These are phyloP conservation scores for Pueraria montana DNA, from an alignment of 306 rosid genomes.

Conservation along the genomic window DNA sequence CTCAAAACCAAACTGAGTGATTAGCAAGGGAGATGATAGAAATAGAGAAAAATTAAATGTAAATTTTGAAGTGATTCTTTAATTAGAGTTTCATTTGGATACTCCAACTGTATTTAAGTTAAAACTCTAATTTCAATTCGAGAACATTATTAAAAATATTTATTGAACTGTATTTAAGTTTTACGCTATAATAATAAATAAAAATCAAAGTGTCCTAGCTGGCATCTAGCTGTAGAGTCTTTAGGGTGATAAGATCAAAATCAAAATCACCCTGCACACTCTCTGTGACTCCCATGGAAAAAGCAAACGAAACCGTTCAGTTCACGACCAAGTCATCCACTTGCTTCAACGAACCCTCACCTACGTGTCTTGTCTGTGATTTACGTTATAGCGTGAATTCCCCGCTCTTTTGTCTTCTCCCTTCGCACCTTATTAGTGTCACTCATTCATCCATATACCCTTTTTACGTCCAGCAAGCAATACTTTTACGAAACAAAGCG, in stretches of 20 bases:
- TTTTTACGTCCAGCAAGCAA: not conserved
- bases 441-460: not conserved
- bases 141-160: too few species aligned
- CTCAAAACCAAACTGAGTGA: not conserved
- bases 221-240: constrained; percentile 14
- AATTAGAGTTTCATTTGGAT: too few species aligned
- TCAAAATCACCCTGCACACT: not conserved
- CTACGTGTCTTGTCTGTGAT: not conserved
- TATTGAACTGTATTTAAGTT: too few species aligned
- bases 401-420: constrained; percentile 8
- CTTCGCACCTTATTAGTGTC: not conserved
- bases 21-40: not conserved
- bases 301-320: constrained; percentile 20
- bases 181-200: too few species aligned
- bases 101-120: too few species aligned
- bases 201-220: not conserved
- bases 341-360: constrained; percentile 10
- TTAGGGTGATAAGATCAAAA: not conserved
- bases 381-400: constrained; percentile 31
- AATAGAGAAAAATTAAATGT: too few species aligned
- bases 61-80: too few species aligned
- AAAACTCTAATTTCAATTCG: too few species aligned
- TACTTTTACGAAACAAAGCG: not conserved
- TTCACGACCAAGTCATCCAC: not conserved
- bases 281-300: not conserved